A percentile compares a stretch with the other conserved stretches of the same genome.
These are phyloP conservation scores for Cornus kousa DNA, from an alignment of 148 eudicot genomes.

Conservation along the genomic window DNA sequence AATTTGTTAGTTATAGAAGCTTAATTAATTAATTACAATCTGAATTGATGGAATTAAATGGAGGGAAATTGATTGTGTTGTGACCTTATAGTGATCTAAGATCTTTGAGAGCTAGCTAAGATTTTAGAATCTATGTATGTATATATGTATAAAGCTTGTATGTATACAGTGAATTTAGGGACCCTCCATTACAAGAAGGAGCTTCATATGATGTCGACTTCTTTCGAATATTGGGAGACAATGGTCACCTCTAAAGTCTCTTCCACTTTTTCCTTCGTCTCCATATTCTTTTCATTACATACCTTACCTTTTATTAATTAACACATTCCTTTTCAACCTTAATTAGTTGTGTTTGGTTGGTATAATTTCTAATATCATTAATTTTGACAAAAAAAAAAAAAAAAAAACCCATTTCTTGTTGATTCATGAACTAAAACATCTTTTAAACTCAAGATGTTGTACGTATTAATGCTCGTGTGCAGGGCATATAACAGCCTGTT, in stretches of 20 bases:
- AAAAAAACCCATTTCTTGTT: too few relatives aligned
- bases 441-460: too few relatives aligned
- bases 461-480: too few relatives aligned
- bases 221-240: conserved; percentile 4
- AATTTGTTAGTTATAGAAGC: not conserved
- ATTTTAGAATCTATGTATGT: not conserved
- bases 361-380: too few relatives aligned
- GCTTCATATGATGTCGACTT: not conserved
- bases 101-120: not conserved
- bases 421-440: too few relatives aligned
- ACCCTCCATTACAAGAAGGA: not conserved
- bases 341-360: not conserved
- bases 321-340: not conserved
- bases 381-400: too few relatives aligned
- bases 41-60: not conserved
- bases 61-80: not conserved
- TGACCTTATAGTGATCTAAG: not conserved
- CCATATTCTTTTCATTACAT: not conserved
- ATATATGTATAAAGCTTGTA: not conserved
- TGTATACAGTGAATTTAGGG: not conserved
- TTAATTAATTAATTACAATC: too few relatives aligned
- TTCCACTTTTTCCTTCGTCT: not conserved
- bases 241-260: not conserved
- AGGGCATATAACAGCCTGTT: too few relatives aligned
- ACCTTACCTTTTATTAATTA: not conserved